phyloP scores from a whole-genome alignment of 768 basidiomycete species.

The Pleurotus djamor region DNA sequence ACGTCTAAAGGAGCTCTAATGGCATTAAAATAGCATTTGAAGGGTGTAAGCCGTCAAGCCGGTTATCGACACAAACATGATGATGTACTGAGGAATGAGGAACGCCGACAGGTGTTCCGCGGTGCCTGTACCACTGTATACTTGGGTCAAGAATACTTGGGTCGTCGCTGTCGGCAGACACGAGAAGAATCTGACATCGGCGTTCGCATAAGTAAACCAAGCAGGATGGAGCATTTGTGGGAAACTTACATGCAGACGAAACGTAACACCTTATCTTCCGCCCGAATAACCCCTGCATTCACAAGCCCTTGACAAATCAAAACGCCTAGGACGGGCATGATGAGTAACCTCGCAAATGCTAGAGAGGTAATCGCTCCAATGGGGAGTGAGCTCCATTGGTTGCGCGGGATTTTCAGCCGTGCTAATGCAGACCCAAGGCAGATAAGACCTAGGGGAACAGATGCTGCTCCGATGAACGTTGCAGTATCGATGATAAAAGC shows the following conservation, averaged over 20 bases:
- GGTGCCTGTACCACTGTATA: conserved; percentile 62
- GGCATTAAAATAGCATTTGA: conserved; percentile 35
- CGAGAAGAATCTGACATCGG: conserved; percentile 44
- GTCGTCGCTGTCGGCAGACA: conserved; percentile 62
- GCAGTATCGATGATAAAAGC: conserved; percentile 57
- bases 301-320: conserved; percentile 39
- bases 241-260: conserved; percentile 55
- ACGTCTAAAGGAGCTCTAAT: background rate
- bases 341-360: conserved; percentile 38
- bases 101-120: conserved; percentile 63
- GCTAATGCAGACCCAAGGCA: conserved; percentile 63
- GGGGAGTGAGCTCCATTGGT: conserved; percentile 30
- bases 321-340: conserved; percentile 49
- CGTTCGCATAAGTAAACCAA: background rate
- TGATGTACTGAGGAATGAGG: conserved; percentile 58
- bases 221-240: too few species aligned
- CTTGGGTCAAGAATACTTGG: conserved; percentile 65
- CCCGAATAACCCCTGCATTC: conserved; percentile 29
- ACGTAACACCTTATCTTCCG: conserved; percentile 41
- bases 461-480: conserved; percentile 58
- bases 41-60: conserved; percentile 45
- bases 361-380: conserved; percentile 39
- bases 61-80: conserved; percentile 52
- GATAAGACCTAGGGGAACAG: conserved; percentile 61
- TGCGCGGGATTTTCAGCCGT: conserved; percentile 36